Percentiles rank a stretch among this genome's conserved stretches.
phyloP scores from a whole-genome alignment of 805 yeast genomes.

The Metschnikowia orientalis region DNA sequence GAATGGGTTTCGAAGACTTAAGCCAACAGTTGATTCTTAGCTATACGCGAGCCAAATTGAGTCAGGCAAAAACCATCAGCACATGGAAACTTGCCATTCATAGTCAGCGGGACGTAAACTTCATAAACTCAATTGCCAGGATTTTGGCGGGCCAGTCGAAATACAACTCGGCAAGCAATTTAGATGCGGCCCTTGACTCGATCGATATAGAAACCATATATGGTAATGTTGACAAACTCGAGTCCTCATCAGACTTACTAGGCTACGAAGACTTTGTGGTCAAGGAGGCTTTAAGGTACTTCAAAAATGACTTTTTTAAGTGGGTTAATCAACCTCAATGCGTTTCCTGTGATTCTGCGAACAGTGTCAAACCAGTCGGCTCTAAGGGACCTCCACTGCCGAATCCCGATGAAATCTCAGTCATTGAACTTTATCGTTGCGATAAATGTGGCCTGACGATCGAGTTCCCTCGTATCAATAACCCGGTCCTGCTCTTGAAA shows the following conservation, averaged over 20 bases:
- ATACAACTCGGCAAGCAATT: conserved; percentile 13
- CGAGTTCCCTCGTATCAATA: conserved; percentile 75
- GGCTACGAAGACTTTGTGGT: conserved; percentile 37
- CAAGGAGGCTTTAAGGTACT: conserved; percentile 36
- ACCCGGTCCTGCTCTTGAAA: conserved; percentile 56
- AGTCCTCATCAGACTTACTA: conserved; percentile 4
- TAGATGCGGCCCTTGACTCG: conserved; percentile 55
- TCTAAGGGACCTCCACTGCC: conserved; percentile 33
- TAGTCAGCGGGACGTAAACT: conserved; percentile 1
- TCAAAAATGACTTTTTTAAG: conserved; percentile 70
- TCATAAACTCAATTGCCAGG: conserved; percentile 5
- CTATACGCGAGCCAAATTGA: conserved; percentile 9
- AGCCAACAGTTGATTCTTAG: conserved; percentile 8
- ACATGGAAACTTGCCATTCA: neutral
- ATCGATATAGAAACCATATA: conserved; percentile 60
- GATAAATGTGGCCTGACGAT: conserved; percentile 40
- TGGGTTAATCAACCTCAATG: conserved; percentile 81
- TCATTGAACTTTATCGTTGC: conserved; percentile 66
- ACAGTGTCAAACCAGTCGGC: conserved; percentile 38
- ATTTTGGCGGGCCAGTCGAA: conserved; percentile 6
- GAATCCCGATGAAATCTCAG: conserved; percentile 43
- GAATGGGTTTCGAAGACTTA: conserved; percentile 11
- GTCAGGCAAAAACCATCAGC: conserved; percentile 3
- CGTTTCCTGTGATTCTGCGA: conserved; percentile 41
- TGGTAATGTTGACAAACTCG: conserved; percentile 8